Evolutionary conservation across 164 flowering plant species (phyloP), one percentile per base, ranked within the genome.

Genomic region (Aristolochia fimbriata): DNA sequence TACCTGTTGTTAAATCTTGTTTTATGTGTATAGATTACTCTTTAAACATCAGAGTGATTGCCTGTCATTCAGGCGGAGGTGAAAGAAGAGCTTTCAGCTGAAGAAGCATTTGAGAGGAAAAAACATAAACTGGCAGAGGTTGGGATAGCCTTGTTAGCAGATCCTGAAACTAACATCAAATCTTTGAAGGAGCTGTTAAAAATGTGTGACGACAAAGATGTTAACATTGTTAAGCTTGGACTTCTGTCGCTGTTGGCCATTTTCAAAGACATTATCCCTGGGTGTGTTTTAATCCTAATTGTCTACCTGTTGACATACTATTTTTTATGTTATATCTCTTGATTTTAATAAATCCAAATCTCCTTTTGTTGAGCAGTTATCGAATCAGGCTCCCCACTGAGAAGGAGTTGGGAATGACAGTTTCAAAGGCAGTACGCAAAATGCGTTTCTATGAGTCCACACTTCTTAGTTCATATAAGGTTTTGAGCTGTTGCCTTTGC

Each of bases 381-480:
- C 92, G 96, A 43, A 91, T 94, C 55, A 78, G 99, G 79, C 93
- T 91, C 61, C 99, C 99, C 15, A 88, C 96, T 64, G 96, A 88
- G 61, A 94, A 94, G 77, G 99, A 94, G 80, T 65, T 74, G 59
- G 86, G 83, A 66, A 88, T 88, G 95, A 80, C 63, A 51, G 87
- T 94, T 51, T 88, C 99, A 0, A 91, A 91, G 81, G 87, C 66
- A 60, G 87, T 91, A 52, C 81, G 76, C 59, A 91, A 87, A 75
- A 84, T 71, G 80, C 88, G 99, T 46, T 77, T 50, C 69, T 87
- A 79, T 76, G 99, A 94, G 65, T 78, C 96, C 52, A 88, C 88
- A 9, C 90, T 91, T 68, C 67, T 94, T 45, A 71, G 81, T 30
- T 71, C 84, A 30, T 94, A 91, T 78, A 86, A 91, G 99, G 99